Evolutionary conservation across 306 rosid species (phyloP), one percentile per base, ranked within the genome.

Genomic region (Cucumis melo): DNA sequence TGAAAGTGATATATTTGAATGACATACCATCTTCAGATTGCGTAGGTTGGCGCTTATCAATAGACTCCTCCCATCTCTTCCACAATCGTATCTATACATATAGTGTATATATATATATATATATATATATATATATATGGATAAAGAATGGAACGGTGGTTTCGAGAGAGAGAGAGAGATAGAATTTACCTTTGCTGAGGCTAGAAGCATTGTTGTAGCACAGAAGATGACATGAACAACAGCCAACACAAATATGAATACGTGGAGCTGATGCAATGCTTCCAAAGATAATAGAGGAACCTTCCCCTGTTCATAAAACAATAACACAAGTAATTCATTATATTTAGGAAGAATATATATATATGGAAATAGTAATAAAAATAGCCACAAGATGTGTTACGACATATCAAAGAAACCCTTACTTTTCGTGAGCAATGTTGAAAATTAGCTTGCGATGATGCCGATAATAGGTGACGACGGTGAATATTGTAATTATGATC

Each of bases 221-320:
- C 97, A 91, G 74, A 89, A 94, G 79, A 83, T 34, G 50, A 84
- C 97, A 82, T 91, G 98, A 38, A 91, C 96, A 46, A 94, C 74
- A 8, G 96, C 97, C 82, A 94, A 75, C 64, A 94, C 98, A 78
- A 91, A 90, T 84, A 91, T 90, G 87, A 94, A 94, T 56, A 90
- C 90, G 86, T 90, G 98, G 36, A 94, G 89, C 24, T 94, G 97
- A 81, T 94, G 98, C 10, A 94, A 72, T 75, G 93, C 85, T 84
- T 91, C 98, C 80, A 84, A 76, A 15, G 97, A 88, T 73, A 94
- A 74, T 79, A 91, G 68, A 15, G 92, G 97, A 81, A 78, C 87
- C 86, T 87, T 90, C 54, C 96, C 97, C 97, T 94, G 87, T 34
- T 75, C 70, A 58, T n/a, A 7, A 7, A 38, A 12, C 41, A n/a